A percentile compares a stretch with the other conserved stretches of the same genome.
These are phyloP conservation scores for Fraxinus excelsior DNA, from an alignment of 257 asterid genomes.

Conservation along the genomic window DNA sequence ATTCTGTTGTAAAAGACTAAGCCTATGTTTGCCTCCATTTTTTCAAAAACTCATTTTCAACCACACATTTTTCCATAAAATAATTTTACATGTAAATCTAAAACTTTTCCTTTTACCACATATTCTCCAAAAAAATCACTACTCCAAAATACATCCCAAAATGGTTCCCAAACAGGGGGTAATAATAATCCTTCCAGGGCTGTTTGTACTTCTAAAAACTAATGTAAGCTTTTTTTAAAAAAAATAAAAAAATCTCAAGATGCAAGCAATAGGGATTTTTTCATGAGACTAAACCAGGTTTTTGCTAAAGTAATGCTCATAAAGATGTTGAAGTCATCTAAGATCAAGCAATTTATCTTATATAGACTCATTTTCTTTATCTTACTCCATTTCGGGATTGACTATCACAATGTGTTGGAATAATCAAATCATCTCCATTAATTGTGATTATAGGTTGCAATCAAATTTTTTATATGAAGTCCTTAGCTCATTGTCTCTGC, in stretches of 20 bases:
- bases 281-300: background rate
- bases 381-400: background rate
- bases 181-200: background rate
- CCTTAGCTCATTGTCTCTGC: background rate
- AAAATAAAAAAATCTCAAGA: background rate
- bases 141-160: too few relatives aligned
- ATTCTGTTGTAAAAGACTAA: background rate
- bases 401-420: background rate
- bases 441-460: background rate
- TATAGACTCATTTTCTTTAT: background rate
- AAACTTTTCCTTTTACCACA: too few relatives aligned
- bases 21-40: too few relatives aligned
- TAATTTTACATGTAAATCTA: too few relatives aligned
- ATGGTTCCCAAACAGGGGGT: too few relatives aligned
- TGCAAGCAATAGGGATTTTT: background rate
- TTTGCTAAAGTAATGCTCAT: slow-evolving; percentile 1
- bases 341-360: background rate
- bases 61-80: too few relatives aligned
- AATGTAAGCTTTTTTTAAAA: background rate
- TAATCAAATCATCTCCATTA: background rate
- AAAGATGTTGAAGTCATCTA: background rate
- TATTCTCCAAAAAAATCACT: too few relatives aligned
- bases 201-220: background rate
- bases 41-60: too few relatives aligned
- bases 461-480: background rate